phyloP scores from a whole-genome alignment of 2,329 filamentous ascomycete genomes.

The Hypoxylon sp. region DNA sequence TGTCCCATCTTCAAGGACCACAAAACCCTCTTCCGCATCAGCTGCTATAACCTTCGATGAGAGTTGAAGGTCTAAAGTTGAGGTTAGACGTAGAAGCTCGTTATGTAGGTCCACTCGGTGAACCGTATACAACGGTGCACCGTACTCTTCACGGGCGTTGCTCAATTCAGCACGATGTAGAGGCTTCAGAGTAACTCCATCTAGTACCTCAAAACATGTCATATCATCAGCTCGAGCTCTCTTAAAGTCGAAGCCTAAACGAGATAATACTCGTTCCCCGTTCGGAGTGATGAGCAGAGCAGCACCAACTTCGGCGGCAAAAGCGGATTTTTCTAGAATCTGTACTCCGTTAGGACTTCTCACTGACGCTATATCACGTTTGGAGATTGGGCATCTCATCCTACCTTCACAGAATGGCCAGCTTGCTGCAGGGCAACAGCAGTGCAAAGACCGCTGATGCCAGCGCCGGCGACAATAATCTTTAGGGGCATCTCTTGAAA shows the following conservation, averaged over 20 bases:
- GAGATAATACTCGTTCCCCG: conserved; percentile 47
- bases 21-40: conserved; percentile 46
- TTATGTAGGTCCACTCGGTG: conserved; percentile 52
- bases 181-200: conserved; percentile 44
- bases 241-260: conserved; percentile 50
- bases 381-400: conserved; percentile 1
- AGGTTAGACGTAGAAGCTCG: conserved; percentile 47
- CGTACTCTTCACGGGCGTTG: conserved; percentile 49
- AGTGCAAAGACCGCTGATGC: conserved; percentile 54
- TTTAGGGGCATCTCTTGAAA: conserved; percentile 43
- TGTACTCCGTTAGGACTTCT: conserved; percentile 29
- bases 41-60: conserved; percentile 40
- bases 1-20: conserved; percentile 41
- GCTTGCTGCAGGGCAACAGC: conserved; percentile 50
- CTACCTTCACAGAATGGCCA: conserved; percentile 49
- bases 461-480: conserved; percentile 53
- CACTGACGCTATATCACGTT: not conserved
- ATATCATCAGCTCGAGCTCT: conserved; percentile 47
- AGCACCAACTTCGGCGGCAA: conserved; percentile 52
- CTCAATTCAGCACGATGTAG: conserved; percentile 38
- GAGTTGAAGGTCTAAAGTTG: conserved; percentile 44
- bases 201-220: conserved; percentile 43
- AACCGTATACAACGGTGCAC: conserved; percentile 46
- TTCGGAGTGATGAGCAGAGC: conserved; percentile 53
- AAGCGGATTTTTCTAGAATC: conserved; percentile 53